Conservation (phyloP, 257 asterid genomes). For the Orobanche coerulescens region DNA sequence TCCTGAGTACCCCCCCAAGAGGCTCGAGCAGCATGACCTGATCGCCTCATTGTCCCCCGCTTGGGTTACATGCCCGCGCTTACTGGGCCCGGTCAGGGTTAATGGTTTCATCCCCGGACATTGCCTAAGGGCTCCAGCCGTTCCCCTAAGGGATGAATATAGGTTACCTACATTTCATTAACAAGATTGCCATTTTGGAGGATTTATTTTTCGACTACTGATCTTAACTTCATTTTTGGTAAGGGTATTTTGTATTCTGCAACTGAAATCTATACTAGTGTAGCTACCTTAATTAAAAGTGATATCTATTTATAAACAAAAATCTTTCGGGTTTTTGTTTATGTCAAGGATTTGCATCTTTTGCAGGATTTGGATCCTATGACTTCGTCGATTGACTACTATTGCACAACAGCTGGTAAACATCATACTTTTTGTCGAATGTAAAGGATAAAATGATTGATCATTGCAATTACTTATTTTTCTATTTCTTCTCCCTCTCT, state of each 20-base stretch:
- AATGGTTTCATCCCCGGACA: no score
- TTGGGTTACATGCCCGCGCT: no score
- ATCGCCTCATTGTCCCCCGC: no score
- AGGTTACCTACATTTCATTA: background rate
- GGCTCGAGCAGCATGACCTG: no score
- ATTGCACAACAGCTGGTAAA: constrained; percentile 93
- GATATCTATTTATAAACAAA: constrained; percentile 3
- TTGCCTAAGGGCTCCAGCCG: no score
- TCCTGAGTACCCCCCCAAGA: no score
- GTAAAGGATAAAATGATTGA: constrained; percentile 20
- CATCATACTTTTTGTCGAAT: constrained; percentile 32
- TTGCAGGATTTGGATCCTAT: constrained; percentile 76
- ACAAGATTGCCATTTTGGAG: background rate
- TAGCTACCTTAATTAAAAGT: background rate
- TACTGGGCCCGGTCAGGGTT: no score
- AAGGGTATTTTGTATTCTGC: background rate
- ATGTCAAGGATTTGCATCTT: constrained; percentile 21
- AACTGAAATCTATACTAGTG: background rate
- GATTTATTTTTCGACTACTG: background rate
- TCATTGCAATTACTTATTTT: constrained; percentile 15
- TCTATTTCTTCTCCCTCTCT: no score
- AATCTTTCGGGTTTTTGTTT: background rate
- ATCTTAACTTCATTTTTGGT: constrained; percentile 1
- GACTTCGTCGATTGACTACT: constrained; percentile 74
- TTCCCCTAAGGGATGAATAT: background rate